These are phyloP conservation scores for Pichia pseudocactophila DNA, from an alignment of 805 yeast genomes.

Conservation along the genomic window DNA sequence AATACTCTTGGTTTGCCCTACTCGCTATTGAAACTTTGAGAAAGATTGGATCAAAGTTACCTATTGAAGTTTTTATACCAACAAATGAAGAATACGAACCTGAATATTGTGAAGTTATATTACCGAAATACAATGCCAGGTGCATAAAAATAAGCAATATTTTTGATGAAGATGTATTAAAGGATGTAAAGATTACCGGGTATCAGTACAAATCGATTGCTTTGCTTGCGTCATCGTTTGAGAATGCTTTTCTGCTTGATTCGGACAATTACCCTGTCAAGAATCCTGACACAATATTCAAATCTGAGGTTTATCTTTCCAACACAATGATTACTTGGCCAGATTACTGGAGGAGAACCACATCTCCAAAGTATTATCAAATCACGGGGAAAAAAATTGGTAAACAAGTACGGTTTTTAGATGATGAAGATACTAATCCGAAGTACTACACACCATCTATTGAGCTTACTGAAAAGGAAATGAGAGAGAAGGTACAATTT, in stretches of 20 bases:
- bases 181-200: conserved; percentile 22
- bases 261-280: conserved; percentile 39
- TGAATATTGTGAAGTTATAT: conserved; percentile 26
- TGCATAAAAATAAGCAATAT: conserved; percentile 33
- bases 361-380: conserved; percentile 50
- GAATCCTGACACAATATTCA: conserved; percentile 41
- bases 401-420: conserved; percentile 28
- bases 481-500: conserved; percentile 27
- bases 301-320: conserved; percentile 34
- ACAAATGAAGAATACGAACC: conserved; percentile 12
- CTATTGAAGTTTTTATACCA: conserved; percentile 21
- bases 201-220: conserved; percentile 36
- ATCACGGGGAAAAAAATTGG: conserved; percentile 38
- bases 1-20: conserved; percentile 33
- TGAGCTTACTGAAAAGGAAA: conserved; percentile 17
- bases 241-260: conserved; percentile 37
- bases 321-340: conserved; percentile 60
- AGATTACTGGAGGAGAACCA: conserved; percentile 62
- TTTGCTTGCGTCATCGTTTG: conserved; percentile 39
- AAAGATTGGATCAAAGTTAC: conserved; percentile 34
- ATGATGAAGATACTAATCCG: conserved; percentile 17
- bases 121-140: conserved; percentile 34
- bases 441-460: conserved; percentile 13
- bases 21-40: conserved; percentile 33
- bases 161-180: conserved; percentile 24